Percentiles rank a stretch among this genome's conserved stretches.
Conservation (phyloP, 1,284 basidiomycete species). For the Leccinum laetum region DNA sequence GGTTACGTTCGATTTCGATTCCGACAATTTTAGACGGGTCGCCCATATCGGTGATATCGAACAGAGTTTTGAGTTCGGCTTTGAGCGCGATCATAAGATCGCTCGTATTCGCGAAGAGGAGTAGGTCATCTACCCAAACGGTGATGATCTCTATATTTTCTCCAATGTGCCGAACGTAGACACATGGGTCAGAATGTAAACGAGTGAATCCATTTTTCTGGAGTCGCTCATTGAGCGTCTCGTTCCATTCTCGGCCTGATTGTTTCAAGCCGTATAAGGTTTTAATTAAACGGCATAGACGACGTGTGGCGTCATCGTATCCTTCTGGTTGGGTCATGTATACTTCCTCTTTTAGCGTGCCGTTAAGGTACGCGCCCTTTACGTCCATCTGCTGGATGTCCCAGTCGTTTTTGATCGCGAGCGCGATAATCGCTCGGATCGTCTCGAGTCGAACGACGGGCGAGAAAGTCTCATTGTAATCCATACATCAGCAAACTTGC, state of each 20-base stretch:
- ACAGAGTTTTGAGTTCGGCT: not conserved
- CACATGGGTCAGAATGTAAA: not conserved
- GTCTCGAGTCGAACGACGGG: not conserved
- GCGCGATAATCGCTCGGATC: not conserved
- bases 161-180: not conserved
- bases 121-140: conserved; percentile 10
- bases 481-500: not conserved
- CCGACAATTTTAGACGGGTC: not conserved
- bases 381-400: not conserved
- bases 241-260: not conserved
- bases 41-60: not conserved
- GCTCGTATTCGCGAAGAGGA: not conserved
- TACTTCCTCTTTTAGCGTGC: not conserved
- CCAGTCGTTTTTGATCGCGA: not conserved
- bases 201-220: not conserved
- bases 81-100: not conserved
- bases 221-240: not conserved
- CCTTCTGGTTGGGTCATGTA: not conserved
- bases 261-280: not conserved
- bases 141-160: conserved; percentile 2
- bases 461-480: not conserved
- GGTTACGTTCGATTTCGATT: too few species aligned
- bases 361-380: not conserved
- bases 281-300: not conserved
- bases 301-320: not conserved